Evolutionary conservation across 176 grass and related monocot species (phyloP).

Genomic region (Oryza officinalis): DNA sequence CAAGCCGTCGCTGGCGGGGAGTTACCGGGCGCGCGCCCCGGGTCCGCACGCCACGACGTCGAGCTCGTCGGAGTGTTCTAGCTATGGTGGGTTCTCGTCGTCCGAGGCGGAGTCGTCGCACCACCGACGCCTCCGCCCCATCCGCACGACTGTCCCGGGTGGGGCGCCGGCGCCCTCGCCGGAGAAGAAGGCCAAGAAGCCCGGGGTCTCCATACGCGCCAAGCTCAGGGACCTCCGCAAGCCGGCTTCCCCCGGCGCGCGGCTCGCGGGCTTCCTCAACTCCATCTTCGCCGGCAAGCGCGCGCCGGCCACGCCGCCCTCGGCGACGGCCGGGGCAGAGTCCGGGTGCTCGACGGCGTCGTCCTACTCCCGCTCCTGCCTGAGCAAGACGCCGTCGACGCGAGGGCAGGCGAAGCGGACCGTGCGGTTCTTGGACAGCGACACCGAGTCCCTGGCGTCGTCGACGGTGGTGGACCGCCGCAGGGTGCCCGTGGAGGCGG

Average conservation of each 20-base stretch:
- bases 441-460: slow-evolving; percentile 33
- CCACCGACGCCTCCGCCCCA: slow-evolving; percentile 47
- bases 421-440: slow-evolving; percentile 74
- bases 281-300: slow-evolving; percentile 65
- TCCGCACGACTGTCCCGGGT: slow-evolving; percentile 23
- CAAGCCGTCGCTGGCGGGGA: slow-evolving; percentile 52
- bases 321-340: slow-evolving; percentile 23
- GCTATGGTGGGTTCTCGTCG: slow-evolving; percentile 92
- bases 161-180: slow-evolving; percentile 22
- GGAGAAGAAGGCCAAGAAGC: slow-evolving; percentile 66
- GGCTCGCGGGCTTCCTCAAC: slow-evolving; percentile 81
- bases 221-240: slow-evolving; percentile 73
- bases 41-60: slow-evolving; percentile 62
- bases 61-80: slow-evolving; percentile 94
- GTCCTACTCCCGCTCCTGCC: slow-evolving; percentile 81
- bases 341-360: slow-evolving; percentile 82
- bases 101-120: slow-evolving; percentile 83
- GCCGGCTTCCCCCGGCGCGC: slow-evolving; percentile 80
- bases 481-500: slow-evolving; percentile 47
- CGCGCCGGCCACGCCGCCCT: slow-evolving; percentile 22
- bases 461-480: slow-evolving; percentile 16
- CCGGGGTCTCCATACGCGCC: slow-evolving; percentile 62
- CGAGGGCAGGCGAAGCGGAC: slow-evolving; percentile 55
- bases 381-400: slow-evolving; percentile 92
- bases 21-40: slow-evolving; percentile 51